These are phyloP conservation scores for Adansonia grandidieri DNA, from an alignment of 441 rosid species.

Conservation along the genomic window DNA sequence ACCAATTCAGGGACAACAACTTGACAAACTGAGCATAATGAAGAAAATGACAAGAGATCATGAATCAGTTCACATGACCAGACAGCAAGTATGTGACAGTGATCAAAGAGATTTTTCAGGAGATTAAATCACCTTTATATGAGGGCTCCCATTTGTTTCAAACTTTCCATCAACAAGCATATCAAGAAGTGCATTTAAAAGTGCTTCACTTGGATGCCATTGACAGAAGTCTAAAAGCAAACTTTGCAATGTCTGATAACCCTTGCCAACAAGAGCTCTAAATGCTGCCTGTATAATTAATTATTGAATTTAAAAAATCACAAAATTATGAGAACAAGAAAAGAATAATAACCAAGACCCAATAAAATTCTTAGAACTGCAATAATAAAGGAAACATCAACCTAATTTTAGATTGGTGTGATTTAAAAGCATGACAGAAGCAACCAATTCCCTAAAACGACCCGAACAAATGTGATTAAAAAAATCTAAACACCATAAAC, in stretches of 20 bases:
- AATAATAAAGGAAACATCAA: not conserved
- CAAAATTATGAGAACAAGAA: conserved; percentile 10
- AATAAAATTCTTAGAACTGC: not conserved
- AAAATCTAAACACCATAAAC: not conserved
- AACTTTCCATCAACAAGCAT: conserved; percentile 99
- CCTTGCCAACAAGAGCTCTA: conserved; percentile 95
- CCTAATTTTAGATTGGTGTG: not conserved
- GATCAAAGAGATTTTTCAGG: conserved; percentile 27
- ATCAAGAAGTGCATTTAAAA: conserved; percentile 87
- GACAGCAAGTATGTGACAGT: conserved; percentile 1
- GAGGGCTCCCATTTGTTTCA: conserved; percentile 68
- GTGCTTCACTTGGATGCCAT: conserved; percentile 84
- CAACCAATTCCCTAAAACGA: conserved; percentile 9
- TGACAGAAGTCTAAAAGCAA: conserved; percentile 90
- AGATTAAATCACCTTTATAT: conserved; percentile 66
- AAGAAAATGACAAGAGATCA: conserved; percentile 8
- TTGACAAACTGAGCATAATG: conserved; percentile 2
- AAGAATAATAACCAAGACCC: not conserved
- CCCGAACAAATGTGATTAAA: not conserved
- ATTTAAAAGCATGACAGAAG: conserved; percentile 13
- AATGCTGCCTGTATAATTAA: conserved; percentile 71
- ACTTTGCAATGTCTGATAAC: conserved; percentile 93
- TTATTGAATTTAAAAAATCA: conserved; percentile 8
- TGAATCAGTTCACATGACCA: conserved; percentile 17
- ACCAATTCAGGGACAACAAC: conserved; percentile 18